These are phyloP conservation scores for Colletotrichum kahawae DNA, from an alignment of 2,329 filamentous ascomycete genomes.

Conservation along the genomic window DNA sequence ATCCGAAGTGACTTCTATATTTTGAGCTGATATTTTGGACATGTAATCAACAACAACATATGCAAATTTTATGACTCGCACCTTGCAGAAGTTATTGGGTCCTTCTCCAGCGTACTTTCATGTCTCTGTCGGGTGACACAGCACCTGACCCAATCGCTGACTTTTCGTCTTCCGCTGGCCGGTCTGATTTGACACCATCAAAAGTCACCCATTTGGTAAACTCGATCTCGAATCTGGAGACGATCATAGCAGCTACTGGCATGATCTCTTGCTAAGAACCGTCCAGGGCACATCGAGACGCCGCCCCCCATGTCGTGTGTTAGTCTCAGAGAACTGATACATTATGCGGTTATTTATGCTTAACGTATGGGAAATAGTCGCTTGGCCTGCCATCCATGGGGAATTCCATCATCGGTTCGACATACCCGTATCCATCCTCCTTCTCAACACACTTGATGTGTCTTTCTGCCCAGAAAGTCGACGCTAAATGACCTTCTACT, in stretches of 20 bases:
- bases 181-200: not conserved
- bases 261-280: not conserved
- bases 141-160: not conserved
- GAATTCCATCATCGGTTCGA: too few species aligned
- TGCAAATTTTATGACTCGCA: not conserved
- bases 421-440: too few species aligned
- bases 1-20: not conserved
- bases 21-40: not conserved
- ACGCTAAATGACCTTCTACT: too few species aligned
- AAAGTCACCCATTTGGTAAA: not conserved
- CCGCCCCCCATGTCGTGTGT: not conserved
- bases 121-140: not conserved
- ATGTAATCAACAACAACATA: not conserved
- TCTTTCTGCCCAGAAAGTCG: too few species aligned
- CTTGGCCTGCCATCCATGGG: too few species aligned
- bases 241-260: not conserved
- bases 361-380: too few species aligned
- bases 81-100: not conserved
- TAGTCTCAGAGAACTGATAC: not conserved
- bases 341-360: too few species aligned
- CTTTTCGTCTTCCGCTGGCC: not conserved
- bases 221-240: not conserved
- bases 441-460: too few species aligned
- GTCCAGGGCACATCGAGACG: not conserved
- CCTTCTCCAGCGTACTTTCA: not conserved